Percentiles rank a stretch among this genome's conserved stretches.
These are phyloP conservation scores for Aspergillus ostianus DNA, from an alignment of 495 filamentous ascomycete genomes.

Conservation along the genomic window DNA sequence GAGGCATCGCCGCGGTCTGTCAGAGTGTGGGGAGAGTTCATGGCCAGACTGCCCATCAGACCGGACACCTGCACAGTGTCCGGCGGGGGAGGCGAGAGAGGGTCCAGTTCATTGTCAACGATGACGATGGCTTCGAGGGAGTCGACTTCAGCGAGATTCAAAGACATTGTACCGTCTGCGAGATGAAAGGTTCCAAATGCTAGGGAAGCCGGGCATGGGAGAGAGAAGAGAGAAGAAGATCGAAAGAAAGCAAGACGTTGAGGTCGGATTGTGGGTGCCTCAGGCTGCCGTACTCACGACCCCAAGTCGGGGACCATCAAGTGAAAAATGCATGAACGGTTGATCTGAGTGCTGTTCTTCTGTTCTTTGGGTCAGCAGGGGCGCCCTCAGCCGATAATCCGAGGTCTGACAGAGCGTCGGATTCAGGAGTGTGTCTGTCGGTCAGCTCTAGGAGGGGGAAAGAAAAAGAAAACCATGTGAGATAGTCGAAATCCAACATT, in stretches of 20 bases:
- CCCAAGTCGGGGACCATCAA: no score
- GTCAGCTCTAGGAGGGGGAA: no score
- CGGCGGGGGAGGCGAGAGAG: slow-evolving; percentile 49
- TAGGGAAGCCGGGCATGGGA: not conserved
- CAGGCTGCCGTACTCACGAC: not conserved
- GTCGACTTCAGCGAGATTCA: slow-evolving; percentile 44
- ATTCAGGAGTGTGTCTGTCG: no score
- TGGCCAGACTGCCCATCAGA: slow-evolving; percentile 38
- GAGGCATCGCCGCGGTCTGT: slow-evolving; percentile 41
- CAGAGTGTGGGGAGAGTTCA: slow-evolving; percentile 28
- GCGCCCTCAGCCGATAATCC: no score
- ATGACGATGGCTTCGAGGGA: slow-evolving; percentile 47
- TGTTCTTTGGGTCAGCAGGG: no score
- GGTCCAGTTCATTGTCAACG: slow-evolving; percentile 60
- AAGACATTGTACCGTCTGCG: not conserved
- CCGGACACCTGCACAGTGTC: slow-evolving; percentile 47
- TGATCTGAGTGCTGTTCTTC: no score
- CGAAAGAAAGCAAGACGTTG: not conserved
- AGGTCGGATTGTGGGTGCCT: not conserved
- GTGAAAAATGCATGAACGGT: no score
- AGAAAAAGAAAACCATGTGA: no score
- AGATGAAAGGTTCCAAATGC: not conserved
- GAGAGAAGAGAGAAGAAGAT: not conserved
- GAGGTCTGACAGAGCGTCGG: no score
- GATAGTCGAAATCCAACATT: no score